Evolutionary conservation across 2,329 filamentous ascomycete genomes (phyloP), one percentile per base, ranked within the genome.

Genomic region (Fusarium buxicola): DNA sequence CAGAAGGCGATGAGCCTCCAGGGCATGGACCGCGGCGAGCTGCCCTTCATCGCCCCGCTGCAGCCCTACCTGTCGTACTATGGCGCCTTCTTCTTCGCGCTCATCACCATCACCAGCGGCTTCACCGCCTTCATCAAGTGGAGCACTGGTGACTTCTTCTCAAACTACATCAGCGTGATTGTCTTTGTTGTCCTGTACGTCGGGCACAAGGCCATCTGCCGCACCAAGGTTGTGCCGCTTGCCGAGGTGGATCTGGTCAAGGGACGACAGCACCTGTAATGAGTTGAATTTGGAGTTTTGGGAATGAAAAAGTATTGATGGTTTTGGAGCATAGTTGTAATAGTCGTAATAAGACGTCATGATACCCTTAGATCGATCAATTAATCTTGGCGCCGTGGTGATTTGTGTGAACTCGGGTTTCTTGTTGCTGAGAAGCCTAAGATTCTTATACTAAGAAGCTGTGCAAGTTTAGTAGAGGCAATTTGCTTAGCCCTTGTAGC

Each of bases 81-180:
- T 67, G 89, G 89, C 3, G 78, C 90, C 4, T 84, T 87, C 72
- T 89, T 89, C 76, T 89, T 84, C 74, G 59, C 84, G 3, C 73
- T 91, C 45, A 87, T 92, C 59, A 81, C 87, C 47, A 58, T 91
- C 18, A 91, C 89, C 0, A 88, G 88, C 70, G 89, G 89, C 4
- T 92, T 91, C 75, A 86, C 86, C 9, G 82, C 84, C 7, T 91
- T 90, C 71, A 87, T 91, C 35, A 65, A 81, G 8, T 91, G 89
- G 85, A 80, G 77, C 68, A 83, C 82, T 7, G 80, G 80, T 49
- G 77, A 81, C 39, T 92, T 91, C 68, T 89, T 91, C 60, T 81
- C 85, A 3, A 80, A 83, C 11, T 91, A 91, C 66, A 73, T 90
- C 65, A 89, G 86, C 62, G 69, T 91, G 55, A 85, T 90, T 24